Percentiles rank a stretch among this genome's conserved stretches.
phyloP scores from a whole-genome alignment of 768 basidiomycete genomes.

The Rhodotorula toruloides region DNA sequence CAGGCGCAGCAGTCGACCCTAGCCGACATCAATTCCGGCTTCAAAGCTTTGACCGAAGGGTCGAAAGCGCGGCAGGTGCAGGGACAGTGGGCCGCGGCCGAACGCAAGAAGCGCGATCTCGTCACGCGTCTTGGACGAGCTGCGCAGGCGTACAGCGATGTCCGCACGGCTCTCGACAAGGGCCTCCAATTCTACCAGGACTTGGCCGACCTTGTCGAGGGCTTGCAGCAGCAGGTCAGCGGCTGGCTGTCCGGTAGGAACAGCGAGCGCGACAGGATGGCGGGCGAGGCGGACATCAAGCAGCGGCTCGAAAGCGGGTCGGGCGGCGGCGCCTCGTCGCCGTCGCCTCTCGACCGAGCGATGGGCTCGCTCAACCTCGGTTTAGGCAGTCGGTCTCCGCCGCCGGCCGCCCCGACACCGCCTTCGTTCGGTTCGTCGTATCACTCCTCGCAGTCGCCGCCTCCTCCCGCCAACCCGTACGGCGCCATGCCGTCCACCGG shows the following conservation, averaged over 20 bases:
- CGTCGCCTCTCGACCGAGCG: constrained; percentile 7
- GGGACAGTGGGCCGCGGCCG: constrained; percentile 73
- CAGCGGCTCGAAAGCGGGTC: constrained; percentile 61
- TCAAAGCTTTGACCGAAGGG: constrained; percentile 66
- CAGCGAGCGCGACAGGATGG: constrained; percentile 64
- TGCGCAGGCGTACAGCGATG: constrained; percentile 77
- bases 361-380: constrained; percentile 47
- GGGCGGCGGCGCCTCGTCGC: constrained; percentile 28
- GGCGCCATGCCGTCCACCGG: constrained; percentile 18
- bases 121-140: constrained; percentile 67
- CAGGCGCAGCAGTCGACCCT: constrained; percentile 68
- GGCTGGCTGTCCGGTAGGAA: constrained; percentile 62
- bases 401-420: background rate
- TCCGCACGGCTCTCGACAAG: constrained; percentile 71
- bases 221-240: constrained; percentile 58
- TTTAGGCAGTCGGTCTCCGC: constrained; percentile 1
- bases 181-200: constrained; percentile 85
- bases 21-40: constrained; percentile 67
- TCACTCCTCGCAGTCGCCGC: background rate
- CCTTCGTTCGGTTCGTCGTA: background rate
- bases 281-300: constrained; percentile 66
- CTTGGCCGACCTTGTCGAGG: constrained; percentile 59
- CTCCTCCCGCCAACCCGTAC: constrained; percentile 24
- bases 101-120: constrained; percentile 70
- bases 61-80: constrained; percentile 72